phyloP scores from a whole-genome alignment of 1,139 yeast species.

The Yamadazyma jaroonii region DNA sequence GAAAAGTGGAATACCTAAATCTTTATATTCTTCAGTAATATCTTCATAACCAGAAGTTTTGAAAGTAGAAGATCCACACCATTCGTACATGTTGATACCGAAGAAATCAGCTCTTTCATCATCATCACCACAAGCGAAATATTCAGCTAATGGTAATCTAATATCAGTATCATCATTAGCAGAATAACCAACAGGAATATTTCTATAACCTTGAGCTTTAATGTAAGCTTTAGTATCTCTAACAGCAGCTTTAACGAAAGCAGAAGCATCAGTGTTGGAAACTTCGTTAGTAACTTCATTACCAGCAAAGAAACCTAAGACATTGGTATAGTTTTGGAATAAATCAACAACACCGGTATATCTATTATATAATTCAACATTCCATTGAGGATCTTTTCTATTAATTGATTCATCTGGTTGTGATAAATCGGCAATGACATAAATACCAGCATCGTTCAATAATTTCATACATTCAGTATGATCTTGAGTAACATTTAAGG shows the following conservation, averaged over 20 bases:
- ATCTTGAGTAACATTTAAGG: constrained; percentile 66
- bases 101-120: constrained; percentile 81
- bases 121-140: constrained; percentile 69
- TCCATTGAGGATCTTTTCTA: constrained; percentile 76
- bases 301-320: constrained; percentile 90
- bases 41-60: constrained; percentile 65
- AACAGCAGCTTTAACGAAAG: constrained; percentile 86
- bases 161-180: constrained; percentile 80
- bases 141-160: constrained; percentile 75
- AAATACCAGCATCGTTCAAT: constrained; percentile 85
- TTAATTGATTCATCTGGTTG: constrained; percentile 75
- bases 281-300: constrained; percentile 71
- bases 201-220: constrained; percentile 60
- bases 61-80: constrained; percentile 82
- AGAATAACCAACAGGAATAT: constrained; percentile 88
- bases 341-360: constrained; percentile 82
- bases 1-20: constrained; percentile 75
- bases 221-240: constrained; percentile 90
- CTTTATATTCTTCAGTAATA: constrained; percentile 56
- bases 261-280: constrained; percentile 59
- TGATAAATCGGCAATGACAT: constrained; percentile 82
- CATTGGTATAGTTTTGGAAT: constrained; percentile 77
- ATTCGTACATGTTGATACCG: constrained; percentile 87
- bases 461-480: constrained; percentile 89
- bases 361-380: constrained; percentile 61